Percentiles rank a stretch among this genome's conserved stretches.
Evolutionary conservation across 192 early-diverging fungal species (phyloP).

Genomic region (Diversispora epigaea): DNA sequence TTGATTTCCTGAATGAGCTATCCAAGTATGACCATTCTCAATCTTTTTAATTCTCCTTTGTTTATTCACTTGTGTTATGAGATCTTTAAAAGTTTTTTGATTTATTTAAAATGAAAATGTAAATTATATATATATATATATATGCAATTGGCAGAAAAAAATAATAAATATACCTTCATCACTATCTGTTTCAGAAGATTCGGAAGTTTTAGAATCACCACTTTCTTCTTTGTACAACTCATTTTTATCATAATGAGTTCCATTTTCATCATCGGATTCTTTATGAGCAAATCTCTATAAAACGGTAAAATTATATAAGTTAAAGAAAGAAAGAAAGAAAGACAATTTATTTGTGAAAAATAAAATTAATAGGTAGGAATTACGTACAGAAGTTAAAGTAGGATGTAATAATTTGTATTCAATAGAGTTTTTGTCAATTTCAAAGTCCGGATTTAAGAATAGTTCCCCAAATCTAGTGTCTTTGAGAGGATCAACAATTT

Average conservation of each 20-base stretch:
- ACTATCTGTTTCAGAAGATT: slow-evolving; percentile 36
- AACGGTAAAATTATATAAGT: background rate
- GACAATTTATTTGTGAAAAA: background rate
- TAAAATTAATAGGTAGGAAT: slow-evolving; percentile 20
- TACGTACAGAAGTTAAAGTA: background rate
- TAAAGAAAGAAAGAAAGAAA: background rate
- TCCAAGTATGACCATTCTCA: background rate
- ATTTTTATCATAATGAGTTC: slow-evolving; percentile 27
- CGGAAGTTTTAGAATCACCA: background rate
- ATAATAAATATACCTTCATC: slow-evolving; percentile 39
- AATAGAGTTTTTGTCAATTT: slow-evolving; percentile 78
- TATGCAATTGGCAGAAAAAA: background rate
- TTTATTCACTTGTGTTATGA: slow-evolving; percentile 7
- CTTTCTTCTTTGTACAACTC: slow-evolving; percentile 37
- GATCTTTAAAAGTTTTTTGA: background rate
- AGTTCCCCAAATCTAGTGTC: slow-evolving; percentile 86
- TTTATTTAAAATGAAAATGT: background rate
- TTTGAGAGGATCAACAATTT: slow-evolving; percentile 59
- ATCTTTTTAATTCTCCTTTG: background rate
- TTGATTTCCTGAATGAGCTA: background rate
- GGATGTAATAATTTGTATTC: slow-evolving; percentile 80
- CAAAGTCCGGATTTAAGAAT: slow-evolving; percentile 89
- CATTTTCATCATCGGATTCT: slow-evolving; percentile 30
- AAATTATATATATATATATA: background rate
- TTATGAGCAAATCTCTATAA: slow-evolving; percentile 28